These are phyloP conservation scores for Diaporthe sp. DNA, from an alignment of 2,329 filamentous ascomycete genomes.

Conservation along the genomic window DNA sequence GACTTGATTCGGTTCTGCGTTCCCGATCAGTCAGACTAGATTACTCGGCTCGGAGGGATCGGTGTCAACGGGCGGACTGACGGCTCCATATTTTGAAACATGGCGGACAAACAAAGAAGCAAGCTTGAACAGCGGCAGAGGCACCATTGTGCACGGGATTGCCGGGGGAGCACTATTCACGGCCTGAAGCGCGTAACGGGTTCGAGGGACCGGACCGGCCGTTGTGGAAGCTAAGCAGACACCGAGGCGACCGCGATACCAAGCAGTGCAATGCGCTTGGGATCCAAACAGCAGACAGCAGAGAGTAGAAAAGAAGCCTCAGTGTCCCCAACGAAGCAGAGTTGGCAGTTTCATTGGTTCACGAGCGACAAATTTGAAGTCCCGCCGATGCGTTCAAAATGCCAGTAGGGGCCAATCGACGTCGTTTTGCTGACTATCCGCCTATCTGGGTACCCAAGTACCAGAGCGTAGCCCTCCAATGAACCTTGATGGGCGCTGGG, in stretches of 20 bases:
- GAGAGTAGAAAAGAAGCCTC: background rate
- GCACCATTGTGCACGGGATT: constrained; percentile 64
- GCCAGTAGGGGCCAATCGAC: constrained; percentile 10
- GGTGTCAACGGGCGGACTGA: constrained; percentile 54
- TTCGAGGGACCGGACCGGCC: constrained; percentile 10
- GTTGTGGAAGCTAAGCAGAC: background rate
- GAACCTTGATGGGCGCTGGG: background rate
- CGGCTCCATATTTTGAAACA: constrained; percentile 77
- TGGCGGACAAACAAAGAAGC: constrained; percentile 74
- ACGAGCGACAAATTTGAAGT: background rate
- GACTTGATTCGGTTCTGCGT: constrained; percentile 74
- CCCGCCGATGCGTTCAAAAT: background rate
- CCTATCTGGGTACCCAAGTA: background rate
- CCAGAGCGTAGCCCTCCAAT: background rate
- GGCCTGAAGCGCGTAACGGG: background rate
- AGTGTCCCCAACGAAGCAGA: background rate
- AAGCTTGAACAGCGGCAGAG: constrained; percentile 76
- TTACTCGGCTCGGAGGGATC: background rate
- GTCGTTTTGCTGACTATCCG: background rate
- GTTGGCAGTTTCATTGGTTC: background rate
- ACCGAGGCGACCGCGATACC: background rate
- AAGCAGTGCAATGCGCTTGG: background rate
- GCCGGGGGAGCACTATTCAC: background rate
- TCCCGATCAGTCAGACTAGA: constrained; percentile 26
- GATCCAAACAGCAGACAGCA: background rate